Percentiles rank a stretch among this genome's conserved stretches.
Evolutionary conservation across 2,329 filamentous ascomycete species (phyloP).

Genomic region (Fusarium sp.): DNA sequence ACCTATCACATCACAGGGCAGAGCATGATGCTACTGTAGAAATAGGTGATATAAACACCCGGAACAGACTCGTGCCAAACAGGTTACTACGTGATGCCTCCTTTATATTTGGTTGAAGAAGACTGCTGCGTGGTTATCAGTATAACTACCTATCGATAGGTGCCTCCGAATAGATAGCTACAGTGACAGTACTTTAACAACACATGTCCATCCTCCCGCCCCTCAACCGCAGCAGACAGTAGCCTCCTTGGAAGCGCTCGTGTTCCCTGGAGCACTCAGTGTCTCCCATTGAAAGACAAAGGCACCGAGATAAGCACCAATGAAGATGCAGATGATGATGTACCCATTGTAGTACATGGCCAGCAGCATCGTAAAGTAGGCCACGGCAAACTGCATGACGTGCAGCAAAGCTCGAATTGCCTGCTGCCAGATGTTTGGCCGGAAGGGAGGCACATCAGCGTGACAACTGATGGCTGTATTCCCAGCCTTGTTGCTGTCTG

Average conservation of each 20-base stretch:
- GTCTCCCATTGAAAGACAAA: constrained; percentile 79
- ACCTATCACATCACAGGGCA: too few relatives aligned
- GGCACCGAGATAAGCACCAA: constrained; percentile 76
- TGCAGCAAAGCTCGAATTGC: constrained; percentile 72
- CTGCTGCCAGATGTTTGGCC: constrained; percentile 73
- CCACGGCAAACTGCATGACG: constrained; percentile 75
- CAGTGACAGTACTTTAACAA: too few relatives aligned
- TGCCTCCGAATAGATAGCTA: too few relatives aligned
- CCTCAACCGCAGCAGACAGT: constrained; percentile 54
- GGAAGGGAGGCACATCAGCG: constrained; percentile 50
- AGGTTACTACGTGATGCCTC: too few relatives aligned
- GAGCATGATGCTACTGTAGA: too few relatives aligned
- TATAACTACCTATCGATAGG: too few relatives aligned
- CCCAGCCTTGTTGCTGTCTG: constrained; percentile 39
- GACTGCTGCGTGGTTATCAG: too few relatives aligned
- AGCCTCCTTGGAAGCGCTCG: constrained; percentile 50
- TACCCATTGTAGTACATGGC: constrained; percentile 71
- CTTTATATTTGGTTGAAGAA: too few relatives aligned
- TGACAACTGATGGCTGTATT: constrained; percentile 16
- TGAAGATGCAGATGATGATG: constrained; percentile 81
- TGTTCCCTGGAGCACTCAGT: constrained; percentile 46
- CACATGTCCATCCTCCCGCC: too few relatives aligned
- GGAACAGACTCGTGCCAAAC: too few relatives aligned
- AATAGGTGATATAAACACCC: too few relatives aligned
- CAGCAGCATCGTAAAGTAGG: constrained; percentile 79